Percentiles rank a stretch among this genome's conserved stretches.
Evolutionary conservation across 2,329 filamentous ascomycete genomes (phyloP).

Genomic region (Trichophyton equinum): DNA sequence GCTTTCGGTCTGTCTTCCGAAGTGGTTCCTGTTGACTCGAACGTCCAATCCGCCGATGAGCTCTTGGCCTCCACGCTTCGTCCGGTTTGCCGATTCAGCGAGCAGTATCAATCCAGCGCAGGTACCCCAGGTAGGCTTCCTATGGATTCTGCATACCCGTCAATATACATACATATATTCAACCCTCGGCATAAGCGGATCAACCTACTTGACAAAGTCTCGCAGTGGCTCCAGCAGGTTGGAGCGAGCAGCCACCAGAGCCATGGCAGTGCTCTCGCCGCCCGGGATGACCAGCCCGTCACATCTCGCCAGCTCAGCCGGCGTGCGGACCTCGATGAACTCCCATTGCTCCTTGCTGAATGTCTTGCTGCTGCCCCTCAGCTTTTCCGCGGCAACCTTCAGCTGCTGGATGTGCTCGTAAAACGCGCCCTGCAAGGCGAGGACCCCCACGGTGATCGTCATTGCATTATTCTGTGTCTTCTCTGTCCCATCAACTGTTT

Average conservation of each 20-base stretch:
- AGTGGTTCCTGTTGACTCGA: slow-evolving; percentile 85
- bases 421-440: slow-evolving; percentile 85
- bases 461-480: slow-evolving; percentile 7
- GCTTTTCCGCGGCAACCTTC: slow-evolving; percentile 48
- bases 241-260: slow-evolving; percentile 70
- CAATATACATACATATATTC: slow-evolving; percentile 9
- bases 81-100: slow-evolving; percentile 72
- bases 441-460: slow-evolving; percentile 40
- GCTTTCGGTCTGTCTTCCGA: slow-evolving; percentile 83
- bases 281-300: slow-evolving; percentile 82
- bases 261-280: slow-evolving; percentile 89
- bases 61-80: slow-evolving; percentile 83
- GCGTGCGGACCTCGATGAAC: slow-evolving; percentile 70
- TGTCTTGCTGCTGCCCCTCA: slow-evolving; percentile 23
- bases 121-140: slow-evolving; percentile 86
- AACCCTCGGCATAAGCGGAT: neutral
- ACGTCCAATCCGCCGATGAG: slow-evolving; percentile 86
- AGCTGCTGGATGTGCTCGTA: slow-evolving; percentile 74
- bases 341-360: slow-evolving; percentile 33
- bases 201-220: slow-evolving; percentile 72
- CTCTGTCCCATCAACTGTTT: neutral
- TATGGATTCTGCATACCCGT: slow-evolving; percentile 44
- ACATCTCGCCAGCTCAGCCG: slow-evolving; percentile 56
- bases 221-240: slow-evolving; percentile 71
- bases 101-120: slow-evolving; percentile 90